Evolutionary conservation across 2,329 filamentous ascomycete genomes (phyloP), one percentile per base, ranked within the genome.

Genomic region (Lasiodiplodia theobromae): DNA sequence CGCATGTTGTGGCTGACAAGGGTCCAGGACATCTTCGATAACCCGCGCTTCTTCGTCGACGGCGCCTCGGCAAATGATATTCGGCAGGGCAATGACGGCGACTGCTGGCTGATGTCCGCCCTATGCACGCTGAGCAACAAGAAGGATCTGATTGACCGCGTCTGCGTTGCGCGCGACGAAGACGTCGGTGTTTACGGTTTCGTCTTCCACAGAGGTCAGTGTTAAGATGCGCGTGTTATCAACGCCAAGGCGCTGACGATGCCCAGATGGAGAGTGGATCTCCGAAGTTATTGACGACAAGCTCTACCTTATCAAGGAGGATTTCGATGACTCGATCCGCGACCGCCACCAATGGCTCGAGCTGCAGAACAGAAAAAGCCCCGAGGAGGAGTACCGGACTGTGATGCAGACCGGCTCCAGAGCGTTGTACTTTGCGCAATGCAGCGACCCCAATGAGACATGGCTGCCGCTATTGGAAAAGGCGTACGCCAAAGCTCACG

Each of bases 221-320:
- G 21, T 23, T 47, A 21, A 11, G 28, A 16, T 21, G 38, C 28
- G 11, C 34, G 51, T n/a, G 14, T 51, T 63, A 23, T 54, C 52
- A 16, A 40, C 47, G 52, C 52, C 51, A 51, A 66, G 63, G 23
- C 37, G 53, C 51, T 67, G 37, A 57, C 66, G 16, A 18, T 16
- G 40, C 16, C 53, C 34, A 65, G 79, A 81, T 54, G 79, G 79
- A 44, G 78, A 80, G 60, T 97, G 93, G 94, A 91, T 95, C 69
- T 93, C 93, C 76, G 94, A 92, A 57, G 94, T 97, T 63, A 88
- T 97, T 66, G 94, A 97, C 75, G 94, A 97, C 78, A 96, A 96
- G 78, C 85, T 97, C 0, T 97, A 92, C 77, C 86, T 97, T 28
- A 89, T 87, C 49, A 90, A 90, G 0, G 89, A 90, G 1, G 91